Base-by-base conservation (phyloP, 352 stramenopile species). In the Pythium biforme region DNA sequence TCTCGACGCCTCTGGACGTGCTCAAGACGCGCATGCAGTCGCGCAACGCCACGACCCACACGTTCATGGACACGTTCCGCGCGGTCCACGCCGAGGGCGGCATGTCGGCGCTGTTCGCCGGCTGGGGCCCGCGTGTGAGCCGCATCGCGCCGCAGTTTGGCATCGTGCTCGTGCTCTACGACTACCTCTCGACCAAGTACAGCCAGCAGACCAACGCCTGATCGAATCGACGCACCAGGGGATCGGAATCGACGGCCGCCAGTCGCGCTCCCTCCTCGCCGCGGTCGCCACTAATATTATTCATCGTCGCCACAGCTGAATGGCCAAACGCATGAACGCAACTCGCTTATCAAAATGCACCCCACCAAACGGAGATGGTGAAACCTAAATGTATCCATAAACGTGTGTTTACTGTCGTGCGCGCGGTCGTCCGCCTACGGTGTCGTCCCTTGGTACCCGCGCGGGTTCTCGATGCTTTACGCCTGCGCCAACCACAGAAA, bases 21-120 rank as follows among this genome's bases (percentile, higher is more conserved):
- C 61, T 90, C 39, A 92, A 92, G 76, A 92, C 83, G 14, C 79
- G 83, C 66, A 90, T 92, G 83, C 83, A 92, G 69, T 85, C 83
- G 47, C 72, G 76, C 19, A 73, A 74, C 37, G 79, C 76, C 14
- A 76, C 73, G 5, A 73, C 72, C 12, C 70, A 74, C 4, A 62
- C 62, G 7, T 82, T 90, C 49, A 45, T 75, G 23, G 69, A 76
- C 29, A 92, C 83, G 11, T 74, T 88, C 53, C 60, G 71, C 29
- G 75, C 79, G 33, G 76, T 90, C 31, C 68, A 77, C 59, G 69
- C 59, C 15, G 72, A 89, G 33, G 81, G 81, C 48, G 83, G 83
- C 33, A 7, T 83, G 14, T 20, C 43, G 14, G 78, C 75, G 53
- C 77, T 92, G 31, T 92, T 90, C 51, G 69, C 79, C 0, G 83